Conservation (phyloP, 805 yeast species). For the Lachancea sp. region DNA sequence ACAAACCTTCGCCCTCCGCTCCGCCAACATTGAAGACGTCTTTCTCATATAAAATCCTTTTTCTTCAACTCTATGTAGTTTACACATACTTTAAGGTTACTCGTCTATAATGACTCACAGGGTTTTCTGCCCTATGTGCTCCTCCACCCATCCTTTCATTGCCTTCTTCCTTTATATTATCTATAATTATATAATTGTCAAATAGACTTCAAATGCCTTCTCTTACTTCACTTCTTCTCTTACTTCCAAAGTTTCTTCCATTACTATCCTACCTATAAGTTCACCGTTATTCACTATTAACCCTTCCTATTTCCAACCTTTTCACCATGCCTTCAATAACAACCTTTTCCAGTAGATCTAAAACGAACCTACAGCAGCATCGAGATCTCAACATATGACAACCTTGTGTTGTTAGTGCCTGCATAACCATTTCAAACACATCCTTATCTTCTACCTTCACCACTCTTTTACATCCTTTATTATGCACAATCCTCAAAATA, state of each 20-base stretch:
- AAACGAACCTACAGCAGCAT: background rate
- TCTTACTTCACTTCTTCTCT: background rate
- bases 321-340: background rate
- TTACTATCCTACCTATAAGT: no score
- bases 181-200: no score
- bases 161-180: no score
- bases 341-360: background rate
- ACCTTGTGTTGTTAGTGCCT: background rate
- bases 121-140: no score
- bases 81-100: no score
- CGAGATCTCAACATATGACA: background rate
- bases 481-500: background rate
- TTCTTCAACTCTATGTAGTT: background rate
- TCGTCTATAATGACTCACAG: background rate
- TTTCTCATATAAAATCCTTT: constrained; percentile 4
- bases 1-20: constrained; percentile 10
- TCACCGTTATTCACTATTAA: background rate
- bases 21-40: constrained; percentile 8
- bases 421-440: background rate
- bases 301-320: background rate
- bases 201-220: no score
- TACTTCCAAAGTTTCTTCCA: no score
- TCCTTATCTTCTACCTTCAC: background rate
- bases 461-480: background rate
- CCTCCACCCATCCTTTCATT: no score